Evolutionary conservation across 495 filamentous ascomycete species (phyloP), one percentile per base, ranked within the genome.

Genomic region (Terfezia claveryi): DNA sequence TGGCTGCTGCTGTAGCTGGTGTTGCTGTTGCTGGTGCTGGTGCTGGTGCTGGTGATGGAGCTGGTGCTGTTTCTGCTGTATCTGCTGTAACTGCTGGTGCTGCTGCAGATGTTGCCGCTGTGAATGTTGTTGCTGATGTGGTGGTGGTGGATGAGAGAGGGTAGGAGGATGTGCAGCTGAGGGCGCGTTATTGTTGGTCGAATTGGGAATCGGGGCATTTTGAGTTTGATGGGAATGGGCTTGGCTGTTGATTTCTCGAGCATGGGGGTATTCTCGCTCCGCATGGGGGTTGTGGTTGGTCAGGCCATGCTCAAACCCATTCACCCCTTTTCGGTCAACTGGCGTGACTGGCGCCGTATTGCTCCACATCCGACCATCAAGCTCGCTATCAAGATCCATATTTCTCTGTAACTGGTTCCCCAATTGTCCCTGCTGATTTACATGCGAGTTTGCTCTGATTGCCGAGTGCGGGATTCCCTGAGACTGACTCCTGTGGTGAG

Each of bases 21-120:
- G 60, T 1, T 52, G 58, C 23, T 57, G 60, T 4, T 53, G 60
- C 27, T 53, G 55, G 44, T 54, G 60, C 8, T 52, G 57, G 8
- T 62, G 56, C 10, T 55, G 57, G 6, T 57, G 62, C 17, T 56
- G 60, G 23, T 54, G n/a, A n/a, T 53, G 55, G 44, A 51, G 60
- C 8, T 52, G 57, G 8, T 62, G 56, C 10, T 55, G 57, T 3
- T 57, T 60, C 17, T 56, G 60, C 20, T 54, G 62, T 36, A 55
- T 41, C 9, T 58, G 58, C 17, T 55, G 56, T 41, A 59, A 52
- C 37, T 54, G 60, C 49, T 58, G 59, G 38, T 46, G 57, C 41
- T n/a, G 44, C 17, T 61, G 57, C 52, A 60, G 59, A 16, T 51
- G 60, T 36, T 38, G 32, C 23, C 57, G 60, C 38, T 58, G 59